Evolutionary conservation across 192 early-diverging fungal genomes (phyloP).

Genomic region (Coemansia sp.): DNA sequence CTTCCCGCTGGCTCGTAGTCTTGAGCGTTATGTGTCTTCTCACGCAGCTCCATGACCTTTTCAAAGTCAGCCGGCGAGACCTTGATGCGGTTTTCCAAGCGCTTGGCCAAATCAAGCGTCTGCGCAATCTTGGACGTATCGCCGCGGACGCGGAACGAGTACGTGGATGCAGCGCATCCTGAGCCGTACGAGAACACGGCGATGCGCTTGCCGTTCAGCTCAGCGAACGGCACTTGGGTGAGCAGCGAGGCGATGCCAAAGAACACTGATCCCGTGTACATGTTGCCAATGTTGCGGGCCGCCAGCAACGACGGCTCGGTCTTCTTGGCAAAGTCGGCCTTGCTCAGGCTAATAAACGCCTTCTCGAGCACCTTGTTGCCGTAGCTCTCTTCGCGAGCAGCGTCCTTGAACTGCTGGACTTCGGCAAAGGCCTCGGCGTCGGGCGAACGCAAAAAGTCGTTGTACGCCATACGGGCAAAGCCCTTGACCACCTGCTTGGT

Average conservation of each 20-base stretch:
- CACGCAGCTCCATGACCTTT: constrained; percentile 79
- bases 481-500: constrained; percentile 97
- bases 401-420: constrained; percentile 59
- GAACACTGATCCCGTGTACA: constrained; percentile 81
- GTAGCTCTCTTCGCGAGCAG: constrained; percentile 72
- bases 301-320: constrained; percentile 75
- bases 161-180: constrained; percentile 91
- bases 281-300: constrained; percentile 93
- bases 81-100: constrained; percentile 73
- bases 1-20: constrained; percentile 76
- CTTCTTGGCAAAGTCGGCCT: constrained; percentile 71
- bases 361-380: constrained; percentile 89
- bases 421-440: constrained; percentile 59
- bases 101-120: constrained; percentile 65
- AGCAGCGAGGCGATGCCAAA: constrained; percentile 76
- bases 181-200: constrained; percentile 95
- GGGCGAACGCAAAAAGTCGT: constrained; percentile 85
- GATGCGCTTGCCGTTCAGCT: constrained; percentile 82
- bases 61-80: constrained; percentile 77
- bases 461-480: constrained; percentile 85
- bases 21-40: constrained; percentile 79
- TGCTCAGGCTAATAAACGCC: constrained; percentile 80
- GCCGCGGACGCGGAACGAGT: constrained; percentile 79
- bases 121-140: constrained; percentile 63
- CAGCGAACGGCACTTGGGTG: constrained; percentile 65